A percentile compares a stretch with the other conserved stretches of the same genome.
Conservation (phyloP, 1,284 basidiomycete genomes). For the Apiotrichum veenhuisii region DNA sequence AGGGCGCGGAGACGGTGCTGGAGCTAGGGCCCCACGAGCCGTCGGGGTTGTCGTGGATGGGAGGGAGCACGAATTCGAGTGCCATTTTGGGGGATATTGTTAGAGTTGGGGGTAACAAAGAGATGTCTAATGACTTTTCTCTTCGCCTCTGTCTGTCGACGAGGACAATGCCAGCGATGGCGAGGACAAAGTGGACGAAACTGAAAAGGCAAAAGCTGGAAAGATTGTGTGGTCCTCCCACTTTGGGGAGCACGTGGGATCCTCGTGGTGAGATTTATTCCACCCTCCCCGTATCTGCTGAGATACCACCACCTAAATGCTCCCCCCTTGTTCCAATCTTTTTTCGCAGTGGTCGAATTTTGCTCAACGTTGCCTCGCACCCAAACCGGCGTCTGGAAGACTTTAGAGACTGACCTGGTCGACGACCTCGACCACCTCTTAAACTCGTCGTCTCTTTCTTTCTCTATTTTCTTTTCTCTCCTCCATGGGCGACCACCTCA, state of each 20-base stretch:
- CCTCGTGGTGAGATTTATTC: not conserved
- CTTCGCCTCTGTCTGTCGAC: not conserved
- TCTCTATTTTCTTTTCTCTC: conserved; percentile 11
- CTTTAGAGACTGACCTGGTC: not conserved
- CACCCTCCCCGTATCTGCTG: not conserved
- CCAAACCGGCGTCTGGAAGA: no score
- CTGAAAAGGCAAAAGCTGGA: no score
- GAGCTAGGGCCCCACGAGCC: conserved; percentile 51
- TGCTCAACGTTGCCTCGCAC: no score
- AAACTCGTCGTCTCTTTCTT: conserved; percentile 2
- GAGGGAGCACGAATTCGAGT: conserved; percentile 46
- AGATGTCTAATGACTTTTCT: not conserved
- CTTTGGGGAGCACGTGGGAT: not conserved
- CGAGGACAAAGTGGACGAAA: conserved; percentile 3
- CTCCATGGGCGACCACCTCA: conserved; percentile 19
- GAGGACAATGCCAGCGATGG: not conserved
- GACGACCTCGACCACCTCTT: conserved; percentile 1
- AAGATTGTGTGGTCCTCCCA: not conserved
- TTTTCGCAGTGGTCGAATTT: no score
- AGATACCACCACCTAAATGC: not conserved
- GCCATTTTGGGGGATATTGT: conserved; percentile 28
- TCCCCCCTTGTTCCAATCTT: no score
- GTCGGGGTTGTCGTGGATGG: conserved; percentile 50
- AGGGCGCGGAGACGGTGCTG: conserved; percentile 43
- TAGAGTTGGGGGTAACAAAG: not conserved